Evolutionary conservation across 192 early-diverging fungal genomes (phyloP), one percentile per base, ranked within the genome.

Genomic region (Coemansia sp.): DNA sequence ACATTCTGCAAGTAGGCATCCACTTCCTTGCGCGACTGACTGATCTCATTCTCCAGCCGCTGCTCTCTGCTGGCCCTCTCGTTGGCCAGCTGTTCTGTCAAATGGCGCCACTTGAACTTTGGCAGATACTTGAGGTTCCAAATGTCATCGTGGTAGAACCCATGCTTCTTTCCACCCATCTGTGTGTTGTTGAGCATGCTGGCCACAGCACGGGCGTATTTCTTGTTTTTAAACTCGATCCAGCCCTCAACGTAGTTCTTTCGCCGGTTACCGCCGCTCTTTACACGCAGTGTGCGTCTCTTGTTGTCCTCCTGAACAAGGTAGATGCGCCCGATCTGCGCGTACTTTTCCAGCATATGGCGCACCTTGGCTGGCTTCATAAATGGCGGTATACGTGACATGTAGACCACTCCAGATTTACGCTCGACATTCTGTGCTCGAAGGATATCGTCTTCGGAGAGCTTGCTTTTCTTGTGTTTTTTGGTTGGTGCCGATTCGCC

Each of bases 71-170:
- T 86, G 5, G 83, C 82, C 32, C 80, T 76, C 46, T 91, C 89
- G 52, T 83, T 85, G 0, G 84, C 86, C 32, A 97, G 83, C 65
- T 94, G 91, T 53, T 95, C 96, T 11, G 90, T 91, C 43, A 98
- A 66, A 59, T 98, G 87, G 34, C 86, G 72, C 96, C 96, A 98
- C 60, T 98, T 98, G 78, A 98, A 98, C 43, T 86, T 84, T 26
- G 92, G 88, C 26, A 98, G 67, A 55, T 98, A 98, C 68, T 92
- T 93, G 42, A 98, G 86, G 63, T 89, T 97, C 96, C 96, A 98
- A 59, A 97, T 71, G 46, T 97, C 93, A 58, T 96, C 93, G 68
- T 94, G 88, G 64, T 92, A 93, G 46, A 78, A 80, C 38, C 78
- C 83, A 26, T 87, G 80, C 67, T 92, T 93, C 54, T 92, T 95